These are phyloP conservation scores for Fereydounia khargensis DNA, from an alignment of 1,284 basidiomycete species.

Conservation along the genomic window DNA sequence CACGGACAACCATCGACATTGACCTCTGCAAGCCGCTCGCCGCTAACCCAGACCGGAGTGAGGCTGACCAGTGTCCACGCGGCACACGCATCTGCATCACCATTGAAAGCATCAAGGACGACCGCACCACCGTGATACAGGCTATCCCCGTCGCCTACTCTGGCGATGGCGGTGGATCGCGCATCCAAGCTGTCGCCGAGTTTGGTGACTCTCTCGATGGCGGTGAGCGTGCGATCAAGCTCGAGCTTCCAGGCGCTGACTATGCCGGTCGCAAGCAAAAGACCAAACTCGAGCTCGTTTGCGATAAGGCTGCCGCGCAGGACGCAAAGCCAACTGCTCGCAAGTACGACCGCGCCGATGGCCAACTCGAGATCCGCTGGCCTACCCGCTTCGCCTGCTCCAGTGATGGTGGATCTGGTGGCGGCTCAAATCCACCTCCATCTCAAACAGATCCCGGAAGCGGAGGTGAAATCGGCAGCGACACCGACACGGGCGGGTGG, in stretches of 20 bases:
- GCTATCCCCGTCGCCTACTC: slow-evolving; percentile 38
- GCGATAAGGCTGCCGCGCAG: slow-evolving; percentile 25
- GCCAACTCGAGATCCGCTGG: slow-evolving; percentile 31
- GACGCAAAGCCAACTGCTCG: slow-evolving; percentile 18
- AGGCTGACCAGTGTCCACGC: slow-evolving; percentile 31
- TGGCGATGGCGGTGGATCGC: slow-evolving; percentile 17
- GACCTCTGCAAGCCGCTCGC: slow-evolving; percentile 32
- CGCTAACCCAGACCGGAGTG: slow-evolving; percentile 10
- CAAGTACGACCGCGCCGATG: slow-evolving; percentile 26
- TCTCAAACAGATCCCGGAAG: too few species aligned
- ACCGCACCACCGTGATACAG: slow-evolving; percentile 24
- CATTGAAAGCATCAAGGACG: slow-evolving; percentile 33
- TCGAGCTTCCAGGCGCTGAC: slow-evolving; percentile 15
- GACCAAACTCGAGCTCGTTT: slow-evolving; percentile 31
- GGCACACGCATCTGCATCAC: slow-evolving; percentile 39
- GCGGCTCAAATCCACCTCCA: slow-evolving; percentile 14
- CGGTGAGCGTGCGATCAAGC: slow-evolving; percentile 31
- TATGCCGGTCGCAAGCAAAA: slow-evolving; percentile 26
- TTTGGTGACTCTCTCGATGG: slow-evolving; percentile 28
- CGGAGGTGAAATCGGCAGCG: slow-evolving; percentile 4
- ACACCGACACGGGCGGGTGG: slow-evolving; percentile 9
- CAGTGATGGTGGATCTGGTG: slow-evolving; percentile 1
- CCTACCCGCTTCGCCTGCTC: slow-evolving; percentile 35
- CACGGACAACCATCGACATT: slow-evolving; percentile 26
- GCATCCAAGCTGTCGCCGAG: slow-evolving; percentile 28